These are phyloP conservation scores for Geotrichum klebahnii DNA, from an alignment of 1,139 yeast species.

Conservation along the genomic window DNA sequence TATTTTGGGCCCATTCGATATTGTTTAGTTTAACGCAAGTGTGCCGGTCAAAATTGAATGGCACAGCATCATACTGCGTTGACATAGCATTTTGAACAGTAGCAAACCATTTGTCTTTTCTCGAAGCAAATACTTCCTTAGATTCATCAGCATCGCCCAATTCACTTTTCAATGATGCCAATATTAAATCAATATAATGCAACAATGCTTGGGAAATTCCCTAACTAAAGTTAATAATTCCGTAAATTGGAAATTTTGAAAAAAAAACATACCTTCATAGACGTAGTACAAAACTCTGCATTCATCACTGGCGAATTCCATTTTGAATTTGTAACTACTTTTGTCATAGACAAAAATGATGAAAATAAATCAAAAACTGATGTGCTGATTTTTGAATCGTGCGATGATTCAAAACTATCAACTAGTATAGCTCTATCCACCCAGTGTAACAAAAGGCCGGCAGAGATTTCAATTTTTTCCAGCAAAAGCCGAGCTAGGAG, in stretches of 20 bases:
- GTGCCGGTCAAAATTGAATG: slow-evolving; percentile 56
- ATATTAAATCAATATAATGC: slow-evolving; percentile 49
- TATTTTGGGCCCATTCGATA: slow-evolving; percentile 56
- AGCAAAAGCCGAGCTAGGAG: neutral
- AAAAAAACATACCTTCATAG: slow-evolving; percentile 47
- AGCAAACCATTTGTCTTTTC: slow-evolving; percentile 41
- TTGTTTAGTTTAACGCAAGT: slow-evolving; percentile 74
- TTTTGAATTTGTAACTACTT: slow-evolving; percentile 48
- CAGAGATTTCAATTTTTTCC: neutral
- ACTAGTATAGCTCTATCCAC: neutral
- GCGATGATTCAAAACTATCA: neutral
- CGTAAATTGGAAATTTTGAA: neutral
- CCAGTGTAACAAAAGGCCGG: neutral
- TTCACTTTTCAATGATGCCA: slow-evolving; percentile 49
- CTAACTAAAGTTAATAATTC: neutral
- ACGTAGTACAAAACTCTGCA: slow-evolving; percentile 54
- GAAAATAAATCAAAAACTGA: slow-evolving; percentile 68
- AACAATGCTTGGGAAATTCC: slow-evolving; percentile 59
- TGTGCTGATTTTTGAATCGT: slow-evolving; percentile 36
- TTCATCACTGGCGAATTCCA: slow-evolving; percentile 63
- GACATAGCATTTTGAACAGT: slow-evolving; percentile 45
- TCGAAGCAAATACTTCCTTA: slow-evolving; percentile 34
- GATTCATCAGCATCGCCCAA: slow-evolving; percentile 36
- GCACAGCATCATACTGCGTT: slow-evolving; percentile 44
- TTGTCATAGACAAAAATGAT: slow-evolving; percentile 55